Evolutionary conservation across 2,329 filamentous ascomycete genomes (phyloP).

Genomic region (Talaromyces pinophilus): DNA sequence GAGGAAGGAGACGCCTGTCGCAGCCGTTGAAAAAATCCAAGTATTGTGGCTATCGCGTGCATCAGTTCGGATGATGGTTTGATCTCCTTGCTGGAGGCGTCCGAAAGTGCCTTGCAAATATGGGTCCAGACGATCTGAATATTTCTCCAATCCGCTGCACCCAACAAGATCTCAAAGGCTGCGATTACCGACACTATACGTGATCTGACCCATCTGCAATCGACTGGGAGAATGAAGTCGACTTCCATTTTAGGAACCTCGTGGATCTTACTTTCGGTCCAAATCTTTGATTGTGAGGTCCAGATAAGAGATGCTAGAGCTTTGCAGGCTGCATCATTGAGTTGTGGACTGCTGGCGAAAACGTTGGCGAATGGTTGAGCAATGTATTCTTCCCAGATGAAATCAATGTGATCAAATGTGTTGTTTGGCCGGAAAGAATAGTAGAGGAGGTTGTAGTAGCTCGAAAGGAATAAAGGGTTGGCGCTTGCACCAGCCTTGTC

Average conservation of each 20-base stretch:
- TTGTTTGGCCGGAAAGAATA: slow-evolving; percentile 75
- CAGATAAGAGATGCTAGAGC: slow-evolving; percentile 71
- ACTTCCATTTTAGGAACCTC: slow-evolving; percentile 60
- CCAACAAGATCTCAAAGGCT: slow-evolving; percentile 57
- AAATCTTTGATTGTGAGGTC: slow-evolving; percentile 57
- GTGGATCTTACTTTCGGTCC: slow-evolving; percentile 72
- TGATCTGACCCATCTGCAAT: slow-evolving; percentile 82
- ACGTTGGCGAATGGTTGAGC: slow-evolving; percentile 63
- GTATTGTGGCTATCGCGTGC: slow-evolving; percentile 71
- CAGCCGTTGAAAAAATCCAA: slow-evolving; percentile 67
- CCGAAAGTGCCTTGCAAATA: slow-evolving; percentile 62
- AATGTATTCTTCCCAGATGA: slow-evolving; percentile 77
- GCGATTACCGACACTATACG: slow-evolving; percentile 67
- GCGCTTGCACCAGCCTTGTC: slow-evolving; percentile 51
- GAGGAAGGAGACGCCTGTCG: slow-evolving; percentile 61
- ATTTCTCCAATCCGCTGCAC: slow-evolving; percentile 51
- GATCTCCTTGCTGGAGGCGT: slow-evolving; percentile 76
- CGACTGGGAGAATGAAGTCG: slow-evolving; percentile 79
- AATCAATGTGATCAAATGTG: slow-evolving; percentile 66
- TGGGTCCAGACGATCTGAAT: slow-evolving; percentile 63
- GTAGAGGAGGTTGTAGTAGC: slow-evolving; percentile 79
- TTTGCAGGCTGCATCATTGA: slow-evolving; percentile 62
- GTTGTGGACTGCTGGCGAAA: slow-evolving; percentile 52
- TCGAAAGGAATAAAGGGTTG: slow-evolving; percentile 65
- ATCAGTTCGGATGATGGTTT: slow-evolving; percentile 83